Evolutionary conservation across 1,139 yeast genomes (phyloP), one percentile per base, ranked within the genome.

Genomic region (Yamadazyma taylorii): DNA sequence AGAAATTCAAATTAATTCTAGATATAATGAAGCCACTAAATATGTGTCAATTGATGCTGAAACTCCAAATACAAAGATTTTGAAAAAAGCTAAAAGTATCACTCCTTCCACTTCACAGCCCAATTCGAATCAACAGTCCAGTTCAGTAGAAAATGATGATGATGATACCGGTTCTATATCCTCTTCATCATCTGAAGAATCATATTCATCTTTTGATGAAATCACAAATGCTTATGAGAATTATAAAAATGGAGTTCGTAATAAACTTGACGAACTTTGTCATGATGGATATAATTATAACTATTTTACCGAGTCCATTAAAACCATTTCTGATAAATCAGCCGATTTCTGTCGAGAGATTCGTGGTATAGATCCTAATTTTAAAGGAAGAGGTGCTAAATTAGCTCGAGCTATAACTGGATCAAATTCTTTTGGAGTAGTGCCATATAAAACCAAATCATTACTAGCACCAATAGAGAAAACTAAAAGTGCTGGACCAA

Each of bases 331-430:
- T 1, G 76, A 71, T 41, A 56, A 56, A 38, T 69, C 75, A 5
- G 49, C 60, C 3, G 52, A 45, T 15, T 58, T 71, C 32, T 73
- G 78, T 46, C 52, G 56, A 30, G 71, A 70, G 5, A 47, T 73
- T 8, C 53, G 62, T 9, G 55, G 49, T 2, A 57, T 71, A 3
- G 63, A 69, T 44, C 77, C 78, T 2, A 66, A 66, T 41, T 66
- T 63, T 42, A 55, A 56, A 29, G 73, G 75, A 1, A 56, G 63
- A 37, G 78, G 78, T 3, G 71, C 77, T 10, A 63, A 65, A 44
- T 53, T 73, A 36, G 78, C 78, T 1, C 50, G 73, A 14, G 67
- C 61, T 3, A 68, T 73, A 21, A 73, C 78, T 2, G 78, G 78
- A 0, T 68, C 75, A 1, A 67, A 56, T 39, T 52, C 58, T 3